phyloP scores from a whole-genome alignment of 345 rosid species.

The Eucalyptus tenuipes region DNA sequence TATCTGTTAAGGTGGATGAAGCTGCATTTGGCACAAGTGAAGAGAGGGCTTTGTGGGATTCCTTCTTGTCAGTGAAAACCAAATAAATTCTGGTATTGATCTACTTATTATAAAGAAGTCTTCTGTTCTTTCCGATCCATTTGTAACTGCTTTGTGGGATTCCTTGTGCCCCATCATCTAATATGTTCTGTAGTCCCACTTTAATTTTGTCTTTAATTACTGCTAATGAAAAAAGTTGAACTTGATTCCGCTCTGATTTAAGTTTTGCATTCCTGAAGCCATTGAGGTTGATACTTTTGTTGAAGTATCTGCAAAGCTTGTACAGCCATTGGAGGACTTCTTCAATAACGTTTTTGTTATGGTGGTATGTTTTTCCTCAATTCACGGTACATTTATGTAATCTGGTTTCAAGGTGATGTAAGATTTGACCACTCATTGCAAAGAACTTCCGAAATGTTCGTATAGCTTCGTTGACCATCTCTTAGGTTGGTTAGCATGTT shows the following conservation, averaged over 20 bases:
- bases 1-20: slow-evolving; percentile 58
- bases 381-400: neutral
- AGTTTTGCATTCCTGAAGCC: slow-evolving; percentile 23
- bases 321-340: slow-evolving; percentile 82
- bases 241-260: neutral
- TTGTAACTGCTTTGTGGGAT: neutral
- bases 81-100: slow-evolving; percentile 47
- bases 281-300: slow-evolving; percentile 68
- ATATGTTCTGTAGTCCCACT: neutral
- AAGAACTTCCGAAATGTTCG: neutral
- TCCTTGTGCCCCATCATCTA: neutral
- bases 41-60: slow-evolving; percentile 66
- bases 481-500: neutral
- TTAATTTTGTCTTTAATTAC: neutral
- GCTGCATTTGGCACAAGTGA: slow-evolving; percentile 57
- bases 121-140: neutral
- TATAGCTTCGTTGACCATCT: neutral
- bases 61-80: slow-evolving; percentile 41
- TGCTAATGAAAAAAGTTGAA: neutral
- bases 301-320: slow-evolving; percentile 46
- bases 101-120: neutral
- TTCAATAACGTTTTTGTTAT: slow-evolving; percentile 85
- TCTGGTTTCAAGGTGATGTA: neutral
- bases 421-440: neutral
- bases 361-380: slow-evolving; percentile 62